These are phyloP conservation scores for Tetrahymena malaccensis DNA, from an alignment of 73 alveolate genomes.

Conservation along the genomic window DNA sequence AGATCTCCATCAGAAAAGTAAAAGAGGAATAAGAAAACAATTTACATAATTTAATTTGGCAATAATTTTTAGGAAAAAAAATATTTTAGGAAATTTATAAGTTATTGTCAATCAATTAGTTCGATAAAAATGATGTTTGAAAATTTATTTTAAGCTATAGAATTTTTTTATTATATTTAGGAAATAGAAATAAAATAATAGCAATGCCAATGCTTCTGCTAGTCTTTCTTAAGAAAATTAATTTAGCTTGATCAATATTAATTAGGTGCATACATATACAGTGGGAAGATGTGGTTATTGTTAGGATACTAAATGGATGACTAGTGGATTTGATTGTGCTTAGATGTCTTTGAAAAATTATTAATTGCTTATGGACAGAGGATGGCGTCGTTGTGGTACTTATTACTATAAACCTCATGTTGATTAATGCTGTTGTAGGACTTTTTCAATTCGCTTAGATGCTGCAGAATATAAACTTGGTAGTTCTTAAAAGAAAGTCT, in stretches of 20 bases:
- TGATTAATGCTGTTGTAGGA: slow-evolving; percentile 79
- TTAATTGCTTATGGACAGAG: slow-evolving; percentile 74
- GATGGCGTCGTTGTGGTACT: slow-evolving; percentile 90
- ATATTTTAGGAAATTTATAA: no score
- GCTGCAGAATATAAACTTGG: slow-evolving; percentile 56
- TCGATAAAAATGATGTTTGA: no score
- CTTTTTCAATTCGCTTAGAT: slow-evolving; percentile 66
- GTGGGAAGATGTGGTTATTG: slow-evolving; percentile 75
- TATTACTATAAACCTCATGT: slow-evolving; percentile 63
- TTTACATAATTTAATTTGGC: no score
- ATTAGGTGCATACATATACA: neutral
- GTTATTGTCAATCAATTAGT: neutral
- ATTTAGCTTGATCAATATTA: neutral
- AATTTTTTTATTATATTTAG: neutral
- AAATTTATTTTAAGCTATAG: neutral
- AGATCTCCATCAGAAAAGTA: neutral
- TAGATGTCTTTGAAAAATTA: slow-evolving; percentile 60
- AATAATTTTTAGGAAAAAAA: no score
- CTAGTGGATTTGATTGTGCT: slow-evolving; percentile 56
- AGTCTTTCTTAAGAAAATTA: neutral
- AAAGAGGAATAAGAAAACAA: no score
- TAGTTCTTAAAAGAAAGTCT: slow-evolving; percentile 65
- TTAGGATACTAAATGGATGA: slow-evolving; percentile 41
- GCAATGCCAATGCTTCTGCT: neutral
- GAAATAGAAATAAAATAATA: neutral